Evolutionary conservation across 2,329 filamentous ascomycete genomes (phyloP).

Genomic region (Pseudovirgaria hyperparasitica): DNA sequence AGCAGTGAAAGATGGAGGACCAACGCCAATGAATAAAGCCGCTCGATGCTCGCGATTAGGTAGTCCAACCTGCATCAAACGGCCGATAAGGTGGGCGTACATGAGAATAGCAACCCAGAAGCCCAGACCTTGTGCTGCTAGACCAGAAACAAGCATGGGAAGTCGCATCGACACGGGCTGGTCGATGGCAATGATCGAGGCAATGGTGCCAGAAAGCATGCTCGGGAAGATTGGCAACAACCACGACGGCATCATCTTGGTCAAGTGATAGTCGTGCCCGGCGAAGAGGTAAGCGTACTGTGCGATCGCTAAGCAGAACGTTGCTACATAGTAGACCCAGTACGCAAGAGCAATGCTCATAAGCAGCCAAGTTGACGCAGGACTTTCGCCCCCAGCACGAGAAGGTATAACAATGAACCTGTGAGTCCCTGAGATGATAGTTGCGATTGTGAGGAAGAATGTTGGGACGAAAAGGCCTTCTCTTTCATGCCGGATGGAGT

Average conservation of each 20-base stretch:
- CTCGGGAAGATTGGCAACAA: slow-evolving; percentile 62
- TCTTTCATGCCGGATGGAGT: slow-evolving; percentile 36
- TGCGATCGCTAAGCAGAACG: slow-evolving; percentile 26
- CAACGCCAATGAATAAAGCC: slow-evolving; percentile 65
- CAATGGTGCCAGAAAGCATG: slow-evolving; percentile 61
- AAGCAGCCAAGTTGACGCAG: slow-evolving; percentile 28
- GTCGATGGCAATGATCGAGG: slow-evolving; percentile 48
- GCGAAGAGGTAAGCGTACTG: slow-evolving; percentile 55
- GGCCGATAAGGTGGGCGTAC: slow-evolving; percentile 59
- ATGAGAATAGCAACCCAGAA: slow-evolving; percentile 57
- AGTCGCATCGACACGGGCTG: slow-evolving; percentile 46
- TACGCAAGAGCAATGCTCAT: slow-evolving; percentile 27
- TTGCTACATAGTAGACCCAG: slow-evolving; percentile 30
- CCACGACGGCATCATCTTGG: slow-evolving; percentile 63
- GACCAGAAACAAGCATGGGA: slow-evolving; percentile 52
- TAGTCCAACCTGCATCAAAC: slow-evolving; percentile 55
- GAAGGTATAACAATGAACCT: slow-evolving; percentile 23
- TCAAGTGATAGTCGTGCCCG: slow-evolving; percentile 43
- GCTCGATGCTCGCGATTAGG: slow-evolving; percentile 52
- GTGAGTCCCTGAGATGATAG: slow-evolving; percentile 30
- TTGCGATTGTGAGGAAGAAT: slow-evolving; percentile 27
- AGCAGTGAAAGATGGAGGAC: slow-evolving; percentile 58
- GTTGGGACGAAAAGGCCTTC: slow-evolving; percentile 38
- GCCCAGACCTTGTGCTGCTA: slow-evolving; percentile 59
- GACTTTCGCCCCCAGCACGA: too few relatives aligned